Percentiles rank a stretch among this genome's conserved stretches.
These are phyloP conservation scores for Leccinum obscurum DNA, from an alignment of 768 basidiomycete genomes.

Conservation along the genomic window DNA sequence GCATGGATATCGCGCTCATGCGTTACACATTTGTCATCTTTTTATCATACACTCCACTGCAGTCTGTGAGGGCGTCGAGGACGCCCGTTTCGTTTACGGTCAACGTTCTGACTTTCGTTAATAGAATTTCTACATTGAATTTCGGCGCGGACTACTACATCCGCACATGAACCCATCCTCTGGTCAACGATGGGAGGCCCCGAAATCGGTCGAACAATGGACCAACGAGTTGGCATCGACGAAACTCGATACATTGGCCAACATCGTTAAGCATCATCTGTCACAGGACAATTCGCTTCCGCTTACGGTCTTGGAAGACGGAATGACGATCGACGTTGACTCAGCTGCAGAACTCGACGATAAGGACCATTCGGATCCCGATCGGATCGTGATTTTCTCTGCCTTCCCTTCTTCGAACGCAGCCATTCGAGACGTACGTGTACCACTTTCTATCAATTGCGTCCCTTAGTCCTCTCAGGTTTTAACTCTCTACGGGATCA, in stretches of 20 bases:
- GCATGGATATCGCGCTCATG: too few relatives aligned
- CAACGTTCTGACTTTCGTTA: neutral
- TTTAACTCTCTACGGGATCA: neutral
- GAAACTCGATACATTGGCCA: neutral
- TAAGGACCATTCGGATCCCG: neutral
- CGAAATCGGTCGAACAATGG: neutral
- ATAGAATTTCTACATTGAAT: neutral
- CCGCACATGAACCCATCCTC: neutral
- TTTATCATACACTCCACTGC: too few relatives aligned
- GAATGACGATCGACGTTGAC: neutral
- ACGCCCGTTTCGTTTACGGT: too few relatives aligned
- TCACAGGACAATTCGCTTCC: neutral
- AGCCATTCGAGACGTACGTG: neutral
- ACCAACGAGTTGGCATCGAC: neutral
- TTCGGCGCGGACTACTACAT: neutral
- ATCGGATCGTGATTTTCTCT: neutral
- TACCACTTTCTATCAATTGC: neutral
- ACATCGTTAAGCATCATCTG: neutral
- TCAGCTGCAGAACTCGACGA: neutral
- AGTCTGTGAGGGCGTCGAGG: too few relatives aligned
- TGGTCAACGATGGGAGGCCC: neutral
- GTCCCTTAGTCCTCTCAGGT: neutral
- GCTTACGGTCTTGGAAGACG: neutral
- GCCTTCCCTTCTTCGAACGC: neutral
- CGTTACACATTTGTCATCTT: too few relatives aligned